Evolutionary conservation across 805 yeast genomes (phyloP).

Genomic region (Yamadazyma scolyti): DNA sequence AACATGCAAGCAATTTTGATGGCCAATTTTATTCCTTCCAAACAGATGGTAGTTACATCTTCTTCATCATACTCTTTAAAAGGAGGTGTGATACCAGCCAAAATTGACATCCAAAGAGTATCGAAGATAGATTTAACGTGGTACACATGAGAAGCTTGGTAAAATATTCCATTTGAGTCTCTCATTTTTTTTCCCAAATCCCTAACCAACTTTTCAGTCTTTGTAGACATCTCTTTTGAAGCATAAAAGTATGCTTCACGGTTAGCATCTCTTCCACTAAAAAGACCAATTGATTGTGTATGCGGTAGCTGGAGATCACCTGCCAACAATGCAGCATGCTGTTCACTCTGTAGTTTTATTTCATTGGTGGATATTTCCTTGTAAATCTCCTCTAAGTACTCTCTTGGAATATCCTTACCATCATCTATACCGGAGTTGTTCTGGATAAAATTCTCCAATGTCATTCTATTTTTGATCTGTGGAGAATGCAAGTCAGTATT

Average conservation of each 20-base stretch:
- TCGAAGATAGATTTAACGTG: constrained; percentile 93
- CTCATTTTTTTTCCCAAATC: constrained; percentile 51
- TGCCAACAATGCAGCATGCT: constrained; percentile 81
- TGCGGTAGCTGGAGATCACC: constrained; percentile 45
- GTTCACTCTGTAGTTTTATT: constrained; percentile 89
- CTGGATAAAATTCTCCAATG: constrained; percentile 76
- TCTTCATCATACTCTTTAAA: constrained; percentile 83
- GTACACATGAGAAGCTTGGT: constrained; percentile 81
- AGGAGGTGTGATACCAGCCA: constrained; percentile 93
- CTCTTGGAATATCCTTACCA: constrained; percentile 77
- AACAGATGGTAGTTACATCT: constrained; percentile 61
- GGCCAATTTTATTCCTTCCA: constrained; percentile 84
- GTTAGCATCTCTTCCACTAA: constrained; percentile 63
- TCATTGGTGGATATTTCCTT: constrained; percentile 80
- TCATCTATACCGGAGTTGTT: constrained; percentile 93
- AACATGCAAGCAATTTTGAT: constrained; percentile 81
- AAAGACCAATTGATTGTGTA: constrained; percentile 47
- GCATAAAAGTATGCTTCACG: constrained; percentile 90
- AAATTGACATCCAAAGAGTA: constrained; percentile 92
- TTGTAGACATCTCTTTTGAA: constrained; percentile 83
- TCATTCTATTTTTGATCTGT: constrained; percentile 84
- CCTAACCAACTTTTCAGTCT: constrained; percentile 81
- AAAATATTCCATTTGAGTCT: constrained; percentile 49
- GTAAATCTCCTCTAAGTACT: constrained; percentile 64
- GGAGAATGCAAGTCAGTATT: constrained; percentile 93